Evolutionary conservation across 495 filamentous ascomycete species (phyloP), one percentile per base, ranked within the genome.

Genomic region (Penicillium soppii): DNA sequence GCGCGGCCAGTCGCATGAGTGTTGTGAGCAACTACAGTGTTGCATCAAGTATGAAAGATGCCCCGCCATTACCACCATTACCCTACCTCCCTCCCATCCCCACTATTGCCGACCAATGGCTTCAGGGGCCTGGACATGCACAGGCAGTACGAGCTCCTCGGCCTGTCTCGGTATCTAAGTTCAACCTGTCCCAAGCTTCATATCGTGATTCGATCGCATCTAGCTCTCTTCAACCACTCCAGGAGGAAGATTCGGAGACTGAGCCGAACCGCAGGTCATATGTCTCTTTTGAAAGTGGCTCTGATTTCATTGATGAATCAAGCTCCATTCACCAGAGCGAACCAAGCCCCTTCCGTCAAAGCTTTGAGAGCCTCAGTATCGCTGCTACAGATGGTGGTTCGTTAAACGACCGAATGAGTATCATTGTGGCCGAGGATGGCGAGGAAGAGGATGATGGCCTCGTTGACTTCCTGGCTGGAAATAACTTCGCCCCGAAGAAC

Each of bases 211-310:
- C 90, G 0, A 78, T 95, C 32, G 85, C 90, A 19, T 94, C 90
- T 3, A 91, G 87, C 32, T 84, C 92, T 40, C 86, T 98, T 22
- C 91, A 95, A 40, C 84, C 86, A 19, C 75, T 96, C 15, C 91
- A 95, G 57, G 94, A 99, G 69, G 94, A 97, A 65, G n/a, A n/a
- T n/a, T 92, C 90, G 26, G 87, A 90, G 7, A 81, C 85, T 32
- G 91, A 95, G 61, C 89, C 89, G 3, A 90, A 95, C 66, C 83
- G 94, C 58, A 96, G 96, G 64, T 96, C 91, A 6, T 98, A 97
- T 60, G 90, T 97, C 46, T 96, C 94, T 0, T 96, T 97, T 52
- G 90, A 94, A 44, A 95, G 87, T 62, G 82, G 83, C 41, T 90
- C 87, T 8, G 90, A 88, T 63, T 7, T 3, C 3, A 12, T 12